phyloP scores from a whole-genome alignment of 1,284 basidiomycete genomes.

The Ustilago curta region DNA sequence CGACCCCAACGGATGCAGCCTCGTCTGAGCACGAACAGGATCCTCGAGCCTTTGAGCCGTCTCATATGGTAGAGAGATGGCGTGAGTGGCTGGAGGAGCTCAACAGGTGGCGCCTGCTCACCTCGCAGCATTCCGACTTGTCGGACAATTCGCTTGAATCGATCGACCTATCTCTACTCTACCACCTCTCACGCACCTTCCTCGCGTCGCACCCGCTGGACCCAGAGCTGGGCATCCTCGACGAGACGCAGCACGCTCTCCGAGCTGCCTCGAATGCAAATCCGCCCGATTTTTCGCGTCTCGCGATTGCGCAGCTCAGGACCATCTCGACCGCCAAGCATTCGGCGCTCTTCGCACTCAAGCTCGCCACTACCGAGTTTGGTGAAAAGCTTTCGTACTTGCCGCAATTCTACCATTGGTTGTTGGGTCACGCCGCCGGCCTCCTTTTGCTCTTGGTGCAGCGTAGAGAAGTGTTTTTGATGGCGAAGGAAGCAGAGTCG shows the following conservation, averaged over 20 bases:
- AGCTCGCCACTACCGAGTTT: constrained; percentile 50
- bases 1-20: constrained; percentile 10
- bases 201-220: constrained; percentile 51
- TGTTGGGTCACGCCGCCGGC: constrained; percentile 59
- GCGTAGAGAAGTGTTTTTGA: constrained; percentile 40
- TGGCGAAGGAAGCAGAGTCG: constrained; percentile 53
- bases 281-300: constrained; percentile 32
- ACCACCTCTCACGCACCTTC: constrained; percentile 50
- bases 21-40: constrained; percentile 4
- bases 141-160: constrained; percentile 40
- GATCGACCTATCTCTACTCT: constrained; percentile 48
- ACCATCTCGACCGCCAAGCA: constrained; percentile 56
- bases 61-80: constrained; percentile 47
- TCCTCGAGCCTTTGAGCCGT: constrained; percentile 15
- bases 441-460: constrained; percentile 50
- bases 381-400: constrained; percentile 56
- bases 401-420: constrained; percentile 60
- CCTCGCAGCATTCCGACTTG: constrained; percentile 49
- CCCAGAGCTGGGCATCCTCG: constrained; percentile 43
- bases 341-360: constrained; percentile 53
- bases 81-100: constrained; percentile 53
- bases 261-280: constrained; percentile 30
- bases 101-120: constrained; percentile 48
- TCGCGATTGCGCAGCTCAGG: constrained; percentile 47
- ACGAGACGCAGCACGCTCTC: constrained; percentile 45